Conservation (phyloP, 257 asterid species). For the Ajuga chamaepitys region DNA sequence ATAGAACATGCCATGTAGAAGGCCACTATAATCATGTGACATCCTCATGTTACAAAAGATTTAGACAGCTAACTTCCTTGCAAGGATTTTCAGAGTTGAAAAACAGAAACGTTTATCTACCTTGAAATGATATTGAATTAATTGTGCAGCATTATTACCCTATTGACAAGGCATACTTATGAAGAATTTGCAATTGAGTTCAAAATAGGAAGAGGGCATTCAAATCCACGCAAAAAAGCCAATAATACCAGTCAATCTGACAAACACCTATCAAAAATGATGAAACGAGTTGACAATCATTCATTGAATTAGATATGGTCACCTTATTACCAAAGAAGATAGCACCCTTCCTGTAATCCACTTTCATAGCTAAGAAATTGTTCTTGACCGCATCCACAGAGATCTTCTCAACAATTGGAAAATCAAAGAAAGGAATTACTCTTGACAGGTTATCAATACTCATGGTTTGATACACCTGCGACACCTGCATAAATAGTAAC, state of each 20-base stretch:
- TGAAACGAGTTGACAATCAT: not conserved
- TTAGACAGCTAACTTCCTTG: not conserved
- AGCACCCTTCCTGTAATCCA: conserved; percentile 71
- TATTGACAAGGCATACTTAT: not conserved
- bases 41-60: not conserved
- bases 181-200: not conserved
- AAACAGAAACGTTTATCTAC: not conserved
- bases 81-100: not conserved
- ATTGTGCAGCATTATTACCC: not conserved
- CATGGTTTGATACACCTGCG: conserved; percentile 79
- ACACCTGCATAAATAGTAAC: conserved; percentile 47
- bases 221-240: not conserved
- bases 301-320: conserved; percentile 1
- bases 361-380: conserved; percentile 64
- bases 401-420: conserved; percentile 68
- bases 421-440: conserved; percentile 70
- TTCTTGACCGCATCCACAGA: conserved; percentile 80
- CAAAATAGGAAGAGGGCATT: not conserved
- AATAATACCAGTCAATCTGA: no score
- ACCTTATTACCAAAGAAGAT: conserved; percentile 82
- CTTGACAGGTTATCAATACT: conserved; percentile 58
- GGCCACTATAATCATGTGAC: not conserved
- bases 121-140: no score
- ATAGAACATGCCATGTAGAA: no score
- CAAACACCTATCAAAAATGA: not conserved